These are phyloP conservation scores for Boletus subparvulus DNA, from an alignment of 768 basidiomycete species.

Conservation along the genomic window DNA sequence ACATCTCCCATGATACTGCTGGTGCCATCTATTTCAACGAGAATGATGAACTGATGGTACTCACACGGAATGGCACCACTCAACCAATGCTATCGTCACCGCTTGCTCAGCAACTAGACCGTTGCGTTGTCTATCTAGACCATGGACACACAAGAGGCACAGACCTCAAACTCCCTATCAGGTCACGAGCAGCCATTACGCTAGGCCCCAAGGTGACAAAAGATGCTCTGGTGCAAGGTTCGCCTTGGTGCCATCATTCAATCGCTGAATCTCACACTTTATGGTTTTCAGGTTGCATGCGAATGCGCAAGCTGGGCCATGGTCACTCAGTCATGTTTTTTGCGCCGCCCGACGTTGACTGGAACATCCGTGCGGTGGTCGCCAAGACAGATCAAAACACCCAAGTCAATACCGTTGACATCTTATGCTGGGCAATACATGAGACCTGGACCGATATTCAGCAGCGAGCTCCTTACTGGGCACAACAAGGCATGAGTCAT, in stretches of 20 bases:
- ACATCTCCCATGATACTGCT: neutral
- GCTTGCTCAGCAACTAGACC: constrained; percentile 25
- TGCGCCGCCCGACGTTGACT: constrained; percentile 41
- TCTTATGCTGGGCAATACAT: constrained; percentile 44
- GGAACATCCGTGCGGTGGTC: constrained; percentile 30
- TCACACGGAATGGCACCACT: constrained; percentile 18
- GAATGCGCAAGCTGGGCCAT: constrained; percentile 48
- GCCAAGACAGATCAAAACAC: constrained; percentile 1
- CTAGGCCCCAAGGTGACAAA: constrained; percentile 37
- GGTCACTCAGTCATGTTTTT: constrained; percentile 48
- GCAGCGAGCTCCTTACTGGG: no score
- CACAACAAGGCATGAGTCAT: constrained; percentile 28
- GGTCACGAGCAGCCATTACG: constrained; percentile 35
- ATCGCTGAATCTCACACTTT: neutral
- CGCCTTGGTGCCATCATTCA: neutral
- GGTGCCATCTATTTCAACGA: constrained; percentile 31
- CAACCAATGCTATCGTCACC: constrained; percentile 29
- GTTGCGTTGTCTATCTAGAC: constrained; percentile 37
- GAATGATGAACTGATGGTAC: constrained; percentile 30
- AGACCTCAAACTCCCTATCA: constrained; percentile 34
- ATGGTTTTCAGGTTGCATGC: constrained; percentile 43
- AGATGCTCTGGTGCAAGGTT: constrained; percentile 35
- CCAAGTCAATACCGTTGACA: constrained; percentile 21
- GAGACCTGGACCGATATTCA: constrained; percentile 36
- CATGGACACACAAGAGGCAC: constrained; percentile 40